Evolutionary conservation across 2,329 filamentous ascomycete species (phyloP), one percentile per base, ranked within the genome.

Genomic region (Aplosporella prunicola): DNA sequence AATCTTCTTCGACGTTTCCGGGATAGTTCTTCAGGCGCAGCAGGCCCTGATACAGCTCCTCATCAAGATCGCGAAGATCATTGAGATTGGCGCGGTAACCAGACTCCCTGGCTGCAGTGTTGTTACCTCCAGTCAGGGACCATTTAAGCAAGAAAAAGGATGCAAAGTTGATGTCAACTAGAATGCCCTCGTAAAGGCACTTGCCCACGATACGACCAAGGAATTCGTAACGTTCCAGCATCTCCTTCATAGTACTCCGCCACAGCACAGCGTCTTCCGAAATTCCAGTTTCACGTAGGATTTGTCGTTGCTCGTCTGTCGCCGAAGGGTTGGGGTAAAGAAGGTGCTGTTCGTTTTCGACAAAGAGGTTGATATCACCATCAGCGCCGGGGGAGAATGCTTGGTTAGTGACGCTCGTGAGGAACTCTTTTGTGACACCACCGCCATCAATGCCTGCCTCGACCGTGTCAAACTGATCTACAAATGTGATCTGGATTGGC

Each of bases 371-470:
- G 11, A 73, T 64, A n/a, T n/a, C n/a, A 16, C 45, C 45, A 8
- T 58, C 47, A 2, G 67, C 63, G 3, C 72, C 63, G 1, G 74
- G 68, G 45, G 71, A 73, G 53, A 96, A 93, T 0, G 87, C 87
- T 56, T 95, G 83, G 14, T 73, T 79, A 1, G 86, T 93, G 32
- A 94, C 76, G 44, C 83, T 91, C 1, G 80, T 94, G 9, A 98
- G 68, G 44, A 98, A 98, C 52, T 98, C 91, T 50, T 98, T 98
- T 2, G 89, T 95, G 7, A 98, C 91, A 44, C 91, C 91, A 7
- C 91, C 91, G 0, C 91, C 91, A 53, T 98, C 91, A 39, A 98
- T 96, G 8, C 91, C 91, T 9, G 89, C 89, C 61, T 98, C 91
- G 6, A 76, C 71, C 1, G 80, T 76, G 43, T 82, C 83, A 48